These are phyloP conservation scores for Akebia trifoliata DNA, from an alignment of 164 flowering plant species.

Conservation along the genomic window DNA sequence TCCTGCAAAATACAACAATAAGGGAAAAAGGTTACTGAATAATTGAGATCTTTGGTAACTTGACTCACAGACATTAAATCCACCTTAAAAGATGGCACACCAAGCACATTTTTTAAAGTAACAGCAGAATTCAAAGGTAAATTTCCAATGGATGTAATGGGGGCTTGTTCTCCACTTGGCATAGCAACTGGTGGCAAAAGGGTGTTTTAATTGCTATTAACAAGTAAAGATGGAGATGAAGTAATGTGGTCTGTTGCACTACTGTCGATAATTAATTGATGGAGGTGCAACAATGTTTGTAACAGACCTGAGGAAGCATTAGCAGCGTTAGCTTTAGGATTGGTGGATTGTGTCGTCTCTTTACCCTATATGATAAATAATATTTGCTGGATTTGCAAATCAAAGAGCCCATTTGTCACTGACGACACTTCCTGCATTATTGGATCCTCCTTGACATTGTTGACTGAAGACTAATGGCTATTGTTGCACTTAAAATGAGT, in stretches of 20 bases:
- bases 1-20: slow-evolving; percentile 10
- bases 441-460: too few species aligned
- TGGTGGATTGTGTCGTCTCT: too few species aligned
- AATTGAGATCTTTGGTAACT: too few species aligned
- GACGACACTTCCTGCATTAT: slow-evolving; percentile 6
- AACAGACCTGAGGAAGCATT: too few species aligned
- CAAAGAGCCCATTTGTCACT: too few species aligned
- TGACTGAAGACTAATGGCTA: too few species aligned
- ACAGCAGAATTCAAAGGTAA: too few species aligned
- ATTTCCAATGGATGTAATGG: slow-evolving; percentile 2
- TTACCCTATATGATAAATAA: slow-evolving; percentile 9
- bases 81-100: slow-evolving; percentile 9
- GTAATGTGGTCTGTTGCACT: too few species aligned
- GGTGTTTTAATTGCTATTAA: background rate
- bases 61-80: background rate
- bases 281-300: too few species aligned
- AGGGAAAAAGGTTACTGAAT: slow-evolving; percentile 8
- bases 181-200: background rate
- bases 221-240: slow-evolving; percentile 5
- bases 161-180: slow-evolving; percentile 1
- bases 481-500: background rate
- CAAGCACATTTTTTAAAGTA: too few species aligned
- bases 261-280: too few species aligned
- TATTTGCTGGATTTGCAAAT: slow-evolving; percentile 13
- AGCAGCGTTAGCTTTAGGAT: too few species aligned